A percentile compares a stretch with the other conserved stretches of the same genome.
Conservation (phyloP, 306 rosid genomes). For the Rosa chinensis region DNA sequence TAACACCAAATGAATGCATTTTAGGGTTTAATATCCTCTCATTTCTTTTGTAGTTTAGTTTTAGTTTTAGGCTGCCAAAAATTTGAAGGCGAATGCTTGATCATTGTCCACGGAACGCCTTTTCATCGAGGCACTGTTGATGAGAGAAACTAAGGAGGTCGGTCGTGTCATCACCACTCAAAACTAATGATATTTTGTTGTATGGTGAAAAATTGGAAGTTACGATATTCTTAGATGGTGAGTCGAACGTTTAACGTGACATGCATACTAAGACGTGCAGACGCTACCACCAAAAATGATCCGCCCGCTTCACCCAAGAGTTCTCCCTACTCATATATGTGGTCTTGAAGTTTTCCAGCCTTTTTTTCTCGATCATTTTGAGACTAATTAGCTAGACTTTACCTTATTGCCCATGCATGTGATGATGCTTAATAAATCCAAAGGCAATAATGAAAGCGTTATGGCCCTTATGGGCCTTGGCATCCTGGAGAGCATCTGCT, state of each 20-base stretch:
- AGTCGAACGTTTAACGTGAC: too few species aligned
- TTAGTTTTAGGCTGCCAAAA: not conserved
- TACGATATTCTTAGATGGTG: too few species aligned
- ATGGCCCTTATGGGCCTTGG: not conserved
- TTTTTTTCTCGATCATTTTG: not conserved
- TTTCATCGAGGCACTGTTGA: not conserved
- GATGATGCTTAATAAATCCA: not conserved
- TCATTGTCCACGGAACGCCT: not conserved
- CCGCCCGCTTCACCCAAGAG: too few species aligned
- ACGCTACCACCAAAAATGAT: too few species aligned
- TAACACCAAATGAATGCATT: not conserved
- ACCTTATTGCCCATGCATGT: not conserved
- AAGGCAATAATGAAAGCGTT: not conserved
- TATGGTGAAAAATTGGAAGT: not conserved
- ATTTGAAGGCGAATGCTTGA: not conserved
- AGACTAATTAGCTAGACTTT: not conserved
- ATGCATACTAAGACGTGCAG: too few species aligned
- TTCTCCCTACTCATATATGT: too few species aligned
- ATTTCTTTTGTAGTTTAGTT: conserved; percentile 1
- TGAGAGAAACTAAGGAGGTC: not conserved
- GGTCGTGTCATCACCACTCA: not conserved
- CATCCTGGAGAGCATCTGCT: not conserved
- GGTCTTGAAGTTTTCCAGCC: too few species aligned
- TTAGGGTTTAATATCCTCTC: not conserved
- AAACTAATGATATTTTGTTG: not conserved